phyloP scores from a whole-genome alignment of 352 stramenopile species.

The Hyaloperonospora arabidopsidis region DNA sequence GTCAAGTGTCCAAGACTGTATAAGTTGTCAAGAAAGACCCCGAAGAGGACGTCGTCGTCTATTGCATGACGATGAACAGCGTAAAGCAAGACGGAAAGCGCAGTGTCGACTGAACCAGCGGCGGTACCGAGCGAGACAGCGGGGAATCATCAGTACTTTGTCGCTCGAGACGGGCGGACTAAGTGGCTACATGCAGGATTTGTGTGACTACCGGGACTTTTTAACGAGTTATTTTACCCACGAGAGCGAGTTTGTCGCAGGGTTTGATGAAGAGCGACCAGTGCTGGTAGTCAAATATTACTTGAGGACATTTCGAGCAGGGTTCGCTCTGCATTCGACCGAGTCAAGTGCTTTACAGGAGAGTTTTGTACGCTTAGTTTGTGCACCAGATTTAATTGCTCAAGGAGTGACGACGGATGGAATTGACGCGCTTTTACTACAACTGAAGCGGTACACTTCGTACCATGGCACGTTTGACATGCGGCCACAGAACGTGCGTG shows the following conservation, averaged over 20 bases:
- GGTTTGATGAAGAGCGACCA: constrained; percentile 16
- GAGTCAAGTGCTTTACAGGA: constrained; percentile 51
- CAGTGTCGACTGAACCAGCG: constrained; percentile 75
- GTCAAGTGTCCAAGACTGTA: no score
- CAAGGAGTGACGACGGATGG: constrained; percentile 30
- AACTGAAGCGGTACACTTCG: constrained; percentile 65
- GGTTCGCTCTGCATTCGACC: constrained; percentile 59
- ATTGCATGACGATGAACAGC: constrained; percentile 56
- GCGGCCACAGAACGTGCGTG: constrained; percentile 5
- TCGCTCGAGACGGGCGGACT: constrained; percentile 51
- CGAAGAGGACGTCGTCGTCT: constrained; percentile 40
- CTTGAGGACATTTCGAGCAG: constrained; percentile 39
- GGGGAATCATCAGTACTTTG: constrained; percentile 50
- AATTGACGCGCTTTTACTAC: constrained; percentile 38
- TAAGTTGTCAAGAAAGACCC: constrained; percentile 5
- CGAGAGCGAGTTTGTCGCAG: neutral
- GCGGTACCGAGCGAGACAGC: constrained; percentile 53
- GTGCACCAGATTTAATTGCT: constrained; percentile 26
- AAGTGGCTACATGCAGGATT: constrained; percentile 35
- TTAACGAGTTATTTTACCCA: constrained; percentile 21
- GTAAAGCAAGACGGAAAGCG: constrained; percentile 51
- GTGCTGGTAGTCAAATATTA: constrained; percentile 46
- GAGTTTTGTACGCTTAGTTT: constrained; percentile 45
- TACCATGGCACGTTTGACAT: constrained; percentile 56
- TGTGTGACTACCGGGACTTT: constrained; percentile 49